Percentiles rank a stretch among this genome's conserved stretches.
Conservation (phyloP, 75 land plant species). For the Picea glauca region DNA sequence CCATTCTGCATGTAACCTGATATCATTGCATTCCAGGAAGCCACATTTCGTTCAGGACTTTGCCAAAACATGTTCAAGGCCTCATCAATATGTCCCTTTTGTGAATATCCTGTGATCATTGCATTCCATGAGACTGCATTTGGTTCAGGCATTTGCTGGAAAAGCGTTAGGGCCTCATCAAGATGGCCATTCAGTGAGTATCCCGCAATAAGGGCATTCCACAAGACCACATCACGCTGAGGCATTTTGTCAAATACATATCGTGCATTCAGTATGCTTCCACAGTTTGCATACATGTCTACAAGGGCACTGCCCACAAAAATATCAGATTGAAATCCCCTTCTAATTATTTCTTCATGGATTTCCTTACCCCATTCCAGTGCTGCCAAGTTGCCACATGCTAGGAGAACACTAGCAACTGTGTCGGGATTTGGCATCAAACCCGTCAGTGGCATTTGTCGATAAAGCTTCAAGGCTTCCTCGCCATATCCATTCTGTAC, state of each 20-base stretch:
- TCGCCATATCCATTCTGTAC: slow-evolving; percentile 20
- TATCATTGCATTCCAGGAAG: slow-evolving; percentile 13
- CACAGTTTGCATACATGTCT: slow-evolving; percentile 46
- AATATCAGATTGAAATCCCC: slow-evolving; percentile 44
- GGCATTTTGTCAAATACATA: slow-evolving; percentile 23
- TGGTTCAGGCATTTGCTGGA: slow-evolving; percentile 29
- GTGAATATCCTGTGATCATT: slow-evolving; percentile 11
- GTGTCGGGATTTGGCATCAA: slow-evolving; percentile 43
- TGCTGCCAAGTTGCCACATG: slow-evolving; percentile 26
- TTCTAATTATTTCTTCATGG: slow-evolving; percentile 35
- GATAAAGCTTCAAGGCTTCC: slow-evolving; percentile 34
- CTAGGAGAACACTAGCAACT: slow-evolving; percentile 46
- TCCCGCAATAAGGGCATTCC: slow-evolving; percentile 54
- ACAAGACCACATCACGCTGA: slow-evolving; percentile 42
- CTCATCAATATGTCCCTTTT: neutral
- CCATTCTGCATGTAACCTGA: slow-evolving; percentile 12
- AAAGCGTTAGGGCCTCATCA: slow-evolving; percentile 40
- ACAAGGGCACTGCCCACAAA: slow-evolving; percentile 49
- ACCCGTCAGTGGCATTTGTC: slow-evolving; percentile 29
- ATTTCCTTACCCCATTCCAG: slow-evolving; percentile 22
- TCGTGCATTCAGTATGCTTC: slow-evolving; percentile 20
- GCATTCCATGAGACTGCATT: slow-evolving; percentile 5
- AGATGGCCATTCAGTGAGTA: slow-evolving; percentile 22
- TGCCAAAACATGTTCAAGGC: slow-evolving; percentile 10
- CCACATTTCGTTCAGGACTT: slow-evolving; percentile 7